Conservation (phyloP, 108 stramenopile species). For the Stephanodiscus triporus region DNA sequence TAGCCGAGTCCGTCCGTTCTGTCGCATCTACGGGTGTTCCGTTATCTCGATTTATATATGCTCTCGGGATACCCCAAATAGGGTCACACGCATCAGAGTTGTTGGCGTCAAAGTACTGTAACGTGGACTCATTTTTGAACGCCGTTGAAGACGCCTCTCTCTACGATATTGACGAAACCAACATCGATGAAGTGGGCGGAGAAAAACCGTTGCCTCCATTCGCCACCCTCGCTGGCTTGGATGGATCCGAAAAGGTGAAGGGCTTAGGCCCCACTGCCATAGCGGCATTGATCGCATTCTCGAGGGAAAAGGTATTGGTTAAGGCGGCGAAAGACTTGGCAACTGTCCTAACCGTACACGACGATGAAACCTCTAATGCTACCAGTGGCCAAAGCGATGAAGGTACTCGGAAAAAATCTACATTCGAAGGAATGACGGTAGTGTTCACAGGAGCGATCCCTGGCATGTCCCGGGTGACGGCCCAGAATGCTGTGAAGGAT, state of each 20-base stretch:
- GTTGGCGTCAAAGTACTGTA: constrained; percentile 65
- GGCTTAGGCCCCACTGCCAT: constrained; percentile 76
- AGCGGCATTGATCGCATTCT: constrained; percentile 57
- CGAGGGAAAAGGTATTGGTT: constrained; percentile 56
- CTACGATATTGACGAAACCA: constrained; percentile 10
- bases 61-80: constrained; percentile 73
- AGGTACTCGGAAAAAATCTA: not conserved
- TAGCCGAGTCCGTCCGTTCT: constrained; percentile 41
- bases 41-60: constrained; percentile 70
- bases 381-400: not conserved
- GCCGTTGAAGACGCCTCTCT: constrained; percentile 53
- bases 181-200: not conserved
- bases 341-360: constrained; percentile 40
- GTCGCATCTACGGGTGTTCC: constrained; percentile 63
- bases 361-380: constrained; percentile 13
- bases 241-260: constrained; percentile 42
- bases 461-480: constrained; percentile 54
- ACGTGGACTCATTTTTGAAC: constrained; percentile 56
- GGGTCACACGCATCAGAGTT: constrained; percentile 75
- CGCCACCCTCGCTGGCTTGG: constrained; percentile 8
- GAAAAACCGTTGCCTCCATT: constrained; percentile 21
- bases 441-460: constrained; percentile 84
- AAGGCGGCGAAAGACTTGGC: constrained; percentile 65
- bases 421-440: constrained; percentile 52
- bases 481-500: constrained; percentile 59